Conservation (phyloP, 371 early-diverging fungal species). For the Homolaphlyctis polyrhiza region DNA sequence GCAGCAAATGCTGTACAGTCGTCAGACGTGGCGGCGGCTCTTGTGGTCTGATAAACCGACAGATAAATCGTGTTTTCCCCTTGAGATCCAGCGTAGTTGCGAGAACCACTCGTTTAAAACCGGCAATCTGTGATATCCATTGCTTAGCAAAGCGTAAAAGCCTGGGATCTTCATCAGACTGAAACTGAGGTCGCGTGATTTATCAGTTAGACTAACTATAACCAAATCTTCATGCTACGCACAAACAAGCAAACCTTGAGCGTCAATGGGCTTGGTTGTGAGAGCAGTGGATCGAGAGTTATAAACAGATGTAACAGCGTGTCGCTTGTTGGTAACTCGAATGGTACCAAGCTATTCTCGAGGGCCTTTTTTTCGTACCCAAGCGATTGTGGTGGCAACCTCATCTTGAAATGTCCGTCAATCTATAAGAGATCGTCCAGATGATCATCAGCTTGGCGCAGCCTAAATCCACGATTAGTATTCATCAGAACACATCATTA, state of each 20-base stretch:
- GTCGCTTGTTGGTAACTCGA: constrained; percentile 21
- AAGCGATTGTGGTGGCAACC: constrained; percentile 25
- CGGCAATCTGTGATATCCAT: constrained; percentile 5
- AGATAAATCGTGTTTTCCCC: constrained; percentile 30
- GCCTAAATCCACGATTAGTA: too few relatives aligned
- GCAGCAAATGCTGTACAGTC: constrained; percentile 20
- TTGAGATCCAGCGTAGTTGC: constrained; percentile 24
- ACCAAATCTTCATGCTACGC: background rate
- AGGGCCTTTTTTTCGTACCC: constrained; percentile 30
- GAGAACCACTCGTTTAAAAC: constrained; percentile 4
- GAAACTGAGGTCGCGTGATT: constrained; percentile 19
- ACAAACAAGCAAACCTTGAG: constrained; percentile 27
- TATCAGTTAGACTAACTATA: background rate
- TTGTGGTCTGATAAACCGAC: constrained; percentile 36
- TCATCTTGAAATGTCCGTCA: constrained; percentile 39
- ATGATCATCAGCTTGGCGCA: too few relatives aligned
- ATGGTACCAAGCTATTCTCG: background rate
- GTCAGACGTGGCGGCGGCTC: constrained; percentile 11
- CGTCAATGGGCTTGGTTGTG: constrained; percentile 26
- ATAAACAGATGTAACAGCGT: constrained; percentile 41
- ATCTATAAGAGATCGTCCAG: too few relatives aligned
- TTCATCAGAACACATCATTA: too few relatives aligned
- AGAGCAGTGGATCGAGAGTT: constrained; percentile 42
- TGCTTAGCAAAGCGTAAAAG: constrained; percentile 17
- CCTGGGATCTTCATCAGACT: constrained; percentile 27